phyloP scores from a whole-genome alignment of 2,329 filamentous ascomycete genomes.

The Ramularia endophylla region DNA sequence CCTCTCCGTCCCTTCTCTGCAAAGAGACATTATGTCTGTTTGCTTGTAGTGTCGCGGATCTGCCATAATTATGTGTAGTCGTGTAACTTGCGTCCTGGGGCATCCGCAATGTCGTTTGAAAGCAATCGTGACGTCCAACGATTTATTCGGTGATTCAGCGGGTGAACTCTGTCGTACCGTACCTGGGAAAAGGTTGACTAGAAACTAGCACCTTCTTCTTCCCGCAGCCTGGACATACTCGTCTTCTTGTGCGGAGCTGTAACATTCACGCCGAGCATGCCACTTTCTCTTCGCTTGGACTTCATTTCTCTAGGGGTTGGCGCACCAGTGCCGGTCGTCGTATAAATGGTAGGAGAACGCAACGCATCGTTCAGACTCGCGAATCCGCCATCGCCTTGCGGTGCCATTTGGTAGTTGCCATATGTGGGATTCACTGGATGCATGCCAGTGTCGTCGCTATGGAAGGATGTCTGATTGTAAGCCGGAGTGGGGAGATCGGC shows the following conservation, averaged over 20 bases:
- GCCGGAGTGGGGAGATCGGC: constrained; percentile 57
- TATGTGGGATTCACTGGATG: constrained; percentile 23
- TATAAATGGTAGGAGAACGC: constrained; percentile 20
- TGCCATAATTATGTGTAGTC: no score
- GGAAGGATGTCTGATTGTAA: constrained; percentile 50
- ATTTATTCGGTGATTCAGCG: no score
- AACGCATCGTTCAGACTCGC: constrained; percentile 32
- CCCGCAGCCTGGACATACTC: constrained; percentile 29
- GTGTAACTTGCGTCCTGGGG: no score
- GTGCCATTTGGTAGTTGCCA: constrained; percentile 27
- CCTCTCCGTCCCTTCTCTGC: constrained; percentile 5
- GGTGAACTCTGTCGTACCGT: no score
- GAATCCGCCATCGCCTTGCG: constrained; percentile 29
- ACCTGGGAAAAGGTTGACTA: no score
- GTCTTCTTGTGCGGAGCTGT: constrained; percentile 29
- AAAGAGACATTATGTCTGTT: constrained; percentile 6
- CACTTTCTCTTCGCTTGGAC: constrained; percentile 27
- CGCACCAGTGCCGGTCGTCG: constrained; percentile 12
- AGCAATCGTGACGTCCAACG: no score
- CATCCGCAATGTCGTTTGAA: no score
- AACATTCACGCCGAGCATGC: constrained; percentile 23
- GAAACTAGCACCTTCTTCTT: constrained; percentile 27
- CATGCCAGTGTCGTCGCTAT: constrained; percentile 26
- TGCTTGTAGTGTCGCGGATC: neutral
- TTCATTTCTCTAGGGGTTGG: constrained; percentile 20